Evolutionary conservation across 108 stramenopile genomes (phyloP).

Genomic region (Pseudonitzschia multistriata): DNA sequence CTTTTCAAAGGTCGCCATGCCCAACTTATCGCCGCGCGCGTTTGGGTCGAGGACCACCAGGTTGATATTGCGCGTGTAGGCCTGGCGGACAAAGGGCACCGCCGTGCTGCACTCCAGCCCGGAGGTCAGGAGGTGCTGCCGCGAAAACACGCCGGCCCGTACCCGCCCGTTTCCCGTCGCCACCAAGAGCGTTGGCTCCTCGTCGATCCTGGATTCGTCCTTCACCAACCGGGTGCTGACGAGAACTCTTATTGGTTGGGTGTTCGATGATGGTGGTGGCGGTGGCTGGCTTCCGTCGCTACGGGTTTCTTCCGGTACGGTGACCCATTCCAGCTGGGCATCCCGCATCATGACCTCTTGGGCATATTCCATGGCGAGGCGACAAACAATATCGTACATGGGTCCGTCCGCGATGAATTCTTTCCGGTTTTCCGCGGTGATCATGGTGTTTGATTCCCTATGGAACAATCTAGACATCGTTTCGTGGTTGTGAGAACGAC

Average conservation of each 20-base stretch:
- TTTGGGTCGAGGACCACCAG: conserved; percentile 76
- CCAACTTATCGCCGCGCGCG: conserved; percentile 59
- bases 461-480: conserved; percentile 63
- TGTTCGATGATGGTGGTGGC: not conserved
- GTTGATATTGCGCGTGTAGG: conserved; percentile 56
- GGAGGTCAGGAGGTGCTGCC: conserved; percentile 58
- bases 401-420: conserved; percentile 66
- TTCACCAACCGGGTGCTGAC: conserved; percentile 36
- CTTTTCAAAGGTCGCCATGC: conserved; percentile 58
- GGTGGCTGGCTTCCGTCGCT: conserved; percentile 10
- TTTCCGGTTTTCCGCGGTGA: conserved; percentile 59
- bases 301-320: conserved; percentile 14
- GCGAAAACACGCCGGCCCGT: conserved; percentile 70
- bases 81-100: conserved; percentile 60
- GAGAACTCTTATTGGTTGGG: conserved; percentile 33
- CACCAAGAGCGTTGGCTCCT: conserved; percentile 50
- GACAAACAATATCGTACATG: conserved; percentile 67
- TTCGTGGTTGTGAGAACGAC: not conserved
- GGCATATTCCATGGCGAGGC: conserved; percentile 65
- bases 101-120: conserved; percentile 74
- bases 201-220: conserved; percentile 19
- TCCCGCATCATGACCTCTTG: conserved; percentile 63
- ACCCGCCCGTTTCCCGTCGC: conserved; percentile 80
- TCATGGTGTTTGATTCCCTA: conserved; percentile 45
- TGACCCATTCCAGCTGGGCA: conserved; percentile 63